Evolutionary conservation across 805 yeast genomes (phyloP).

Genomic region (Starmerella powellii): DNA sequence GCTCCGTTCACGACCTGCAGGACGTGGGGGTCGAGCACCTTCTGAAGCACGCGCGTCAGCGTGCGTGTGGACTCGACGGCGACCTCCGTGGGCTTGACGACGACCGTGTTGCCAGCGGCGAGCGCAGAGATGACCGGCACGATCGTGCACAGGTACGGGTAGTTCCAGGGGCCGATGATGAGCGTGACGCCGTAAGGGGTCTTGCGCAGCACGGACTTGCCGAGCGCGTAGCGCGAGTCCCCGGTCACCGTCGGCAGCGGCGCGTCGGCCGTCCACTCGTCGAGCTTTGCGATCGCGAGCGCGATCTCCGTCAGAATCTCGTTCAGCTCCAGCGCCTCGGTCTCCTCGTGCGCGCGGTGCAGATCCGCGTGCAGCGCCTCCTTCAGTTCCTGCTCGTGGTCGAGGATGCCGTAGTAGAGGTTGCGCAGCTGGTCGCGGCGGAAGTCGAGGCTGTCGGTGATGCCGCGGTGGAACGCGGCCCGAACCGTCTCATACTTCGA

Average conservation of each 20-base stretch:
- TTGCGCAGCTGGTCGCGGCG: slow-evolving; percentile 55
- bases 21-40: slow-evolving; percentile 44
- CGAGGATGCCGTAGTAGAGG: slow-evolving; percentile 50
- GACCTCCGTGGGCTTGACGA: slow-evolving; percentile 63
- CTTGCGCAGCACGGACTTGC: slow-evolving; percentile 18
- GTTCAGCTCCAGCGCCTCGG: slow-evolving; percentile 45
- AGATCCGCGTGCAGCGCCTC: slow-evolving; percentile 57
- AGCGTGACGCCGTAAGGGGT: slow-evolving; percentile 51
- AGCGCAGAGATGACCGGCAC: slow-evolving; percentile 66
- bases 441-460: slow-evolving; percentile 40
- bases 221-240: slow-evolving; percentile 21
- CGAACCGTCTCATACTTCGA: slow-evolving; percentile 35
- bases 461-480: slow-evolving; percentile 35
- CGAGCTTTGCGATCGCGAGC: slow-evolving; percentile 46
- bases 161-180: slow-evolving; percentile 70
- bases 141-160: slow-evolving; percentile 54
- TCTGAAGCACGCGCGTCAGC: slow-evolving; percentile 44
- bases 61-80: slow-evolving; percentile 49
- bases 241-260: slow-evolving; percentile 19
- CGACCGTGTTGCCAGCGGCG: slow-evolving; percentile 74
- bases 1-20: slow-evolving; percentile 64
- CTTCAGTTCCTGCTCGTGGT: slow-evolving; percentile 42
- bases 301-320: slow-evolving; percentile 44
- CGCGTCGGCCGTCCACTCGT: slow-evolving; percentile 48
- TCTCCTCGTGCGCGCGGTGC: slow-evolving; percentile 51